A percentile compares a stretch with the other conserved stretches of the same genome.
phyloP scores from a whole-genome alignment of 2,329 filamentous ascomycete genomes.

The Monascus ruber region DNA sequence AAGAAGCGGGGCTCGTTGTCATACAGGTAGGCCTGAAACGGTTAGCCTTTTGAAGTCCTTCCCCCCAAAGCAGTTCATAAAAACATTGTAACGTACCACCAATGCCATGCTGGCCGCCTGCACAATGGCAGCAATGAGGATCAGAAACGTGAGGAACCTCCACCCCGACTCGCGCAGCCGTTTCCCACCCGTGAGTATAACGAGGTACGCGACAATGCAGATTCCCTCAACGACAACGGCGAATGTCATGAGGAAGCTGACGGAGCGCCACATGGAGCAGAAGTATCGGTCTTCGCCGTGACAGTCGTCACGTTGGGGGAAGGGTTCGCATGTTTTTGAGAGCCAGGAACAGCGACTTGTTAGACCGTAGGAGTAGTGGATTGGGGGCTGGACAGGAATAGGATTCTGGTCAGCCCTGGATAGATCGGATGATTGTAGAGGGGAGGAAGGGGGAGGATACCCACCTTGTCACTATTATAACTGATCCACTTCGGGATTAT shows the following conservation, averaged over 20 bases:
- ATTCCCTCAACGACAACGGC: conserved; percentile 72
- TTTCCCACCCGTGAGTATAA: conserved; percentile 68
- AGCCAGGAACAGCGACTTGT: conserved; percentile 69
- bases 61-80: neutral
- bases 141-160: conserved; percentile 58
- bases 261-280: conserved; percentile 82
- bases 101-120: conserved; percentile 70
- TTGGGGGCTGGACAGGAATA: conserved; percentile 32
- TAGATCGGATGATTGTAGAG: too few relatives aligned
- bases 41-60: neutral
- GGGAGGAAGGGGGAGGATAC: neutral
- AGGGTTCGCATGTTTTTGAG: conserved; percentile 42
- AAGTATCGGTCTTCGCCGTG: conserved; percentile 58
- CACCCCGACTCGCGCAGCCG: conserved; percentile 71
- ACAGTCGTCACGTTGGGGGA: conserved; percentile 60
- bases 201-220: conserved; percentile 64
- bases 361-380: conserved; percentile 61
- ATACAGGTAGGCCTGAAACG: conserved; percentile 61
- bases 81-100: conserved; percentile 51
- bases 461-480: conserved; percentile 35
- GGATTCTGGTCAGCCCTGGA: neutral
- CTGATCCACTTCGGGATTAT: conserved; percentile 38
- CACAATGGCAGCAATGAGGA: conserved; percentile 54
- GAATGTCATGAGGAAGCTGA: conserved; percentile 80
- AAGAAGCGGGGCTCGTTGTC: conserved; percentile 76